These are phyloP conservation scores for Podospora didyma DNA, from an alignment of 495 filamentous ascomycete species.

Conservation along the genomic window DNA sequence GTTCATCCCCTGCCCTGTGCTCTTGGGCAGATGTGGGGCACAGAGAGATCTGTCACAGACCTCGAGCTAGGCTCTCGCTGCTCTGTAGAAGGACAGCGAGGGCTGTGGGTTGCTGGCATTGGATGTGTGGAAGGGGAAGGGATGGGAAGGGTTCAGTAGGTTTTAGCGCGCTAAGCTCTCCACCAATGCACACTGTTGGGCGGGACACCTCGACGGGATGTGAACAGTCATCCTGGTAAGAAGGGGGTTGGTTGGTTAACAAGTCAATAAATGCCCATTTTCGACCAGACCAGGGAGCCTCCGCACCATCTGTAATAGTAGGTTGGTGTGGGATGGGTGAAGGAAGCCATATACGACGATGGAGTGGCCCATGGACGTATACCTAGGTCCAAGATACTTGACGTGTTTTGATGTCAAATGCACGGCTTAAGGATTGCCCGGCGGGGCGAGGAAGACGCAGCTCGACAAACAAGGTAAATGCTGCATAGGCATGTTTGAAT, in stretches of 20 bases:
- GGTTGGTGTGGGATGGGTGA: not conserved
- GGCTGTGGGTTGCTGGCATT: too few relatives aligned
- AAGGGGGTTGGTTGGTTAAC: slow-evolving; percentile 10
- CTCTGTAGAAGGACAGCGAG: too few relatives aligned
- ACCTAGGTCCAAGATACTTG: too few relatives aligned
- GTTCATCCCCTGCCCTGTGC: slow-evolving; percentile 9
- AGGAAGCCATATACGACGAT: not conserved
- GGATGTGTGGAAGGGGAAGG: not conserved
- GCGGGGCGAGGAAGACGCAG: not conserved
- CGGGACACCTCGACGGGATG: slow-evolving; percentile 10
- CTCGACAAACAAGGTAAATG: not conserved
- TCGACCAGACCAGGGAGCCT: not conserved
- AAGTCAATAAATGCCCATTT: not conserved
- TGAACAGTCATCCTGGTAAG: slow-evolving; percentile 2
- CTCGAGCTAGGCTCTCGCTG: too few relatives aligned
- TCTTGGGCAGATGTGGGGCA: slow-evolving; percentile 19
- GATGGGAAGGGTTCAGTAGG: not conserved
- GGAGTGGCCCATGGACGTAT: too few relatives aligned
- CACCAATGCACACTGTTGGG: not conserved
- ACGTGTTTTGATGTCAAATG: too few relatives aligned
- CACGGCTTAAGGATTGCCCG: not conserved
- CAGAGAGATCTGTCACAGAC: slow-evolving; percentile 1
- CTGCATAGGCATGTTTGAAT: slow-evolving; percentile 14
- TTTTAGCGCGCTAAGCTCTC: slow-evolving; percentile 13
- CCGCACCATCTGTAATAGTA: not conserved